phyloP scores from a whole-genome alignment of 371 early-diverging fungal species.

The Actinomortierella ambigua region DNA sequence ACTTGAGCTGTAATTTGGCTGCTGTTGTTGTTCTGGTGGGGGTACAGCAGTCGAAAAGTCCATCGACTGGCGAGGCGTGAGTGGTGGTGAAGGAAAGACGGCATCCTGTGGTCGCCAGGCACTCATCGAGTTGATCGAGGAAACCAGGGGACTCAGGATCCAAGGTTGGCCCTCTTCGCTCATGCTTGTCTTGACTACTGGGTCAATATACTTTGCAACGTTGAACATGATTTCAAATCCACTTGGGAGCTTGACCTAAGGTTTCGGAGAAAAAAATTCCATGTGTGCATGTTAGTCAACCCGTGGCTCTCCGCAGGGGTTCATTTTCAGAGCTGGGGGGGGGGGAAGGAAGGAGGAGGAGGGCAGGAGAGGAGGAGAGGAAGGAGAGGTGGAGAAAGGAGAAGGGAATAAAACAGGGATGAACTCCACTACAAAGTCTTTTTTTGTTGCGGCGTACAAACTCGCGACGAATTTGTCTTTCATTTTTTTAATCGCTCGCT shows the following conservation, averaged over 20 bases:
- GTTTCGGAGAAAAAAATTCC: background rate
- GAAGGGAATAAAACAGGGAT: too few relatives aligned
- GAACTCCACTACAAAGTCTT: too few relatives aligned
- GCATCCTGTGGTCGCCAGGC: constrained; percentile 44
- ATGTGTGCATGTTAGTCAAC: too few relatives aligned
- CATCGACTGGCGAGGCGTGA: constrained; percentile 16
- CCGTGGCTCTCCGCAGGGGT: too few relatives aligned
- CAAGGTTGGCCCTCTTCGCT: constrained; percentile 56
- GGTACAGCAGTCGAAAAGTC: constrained; percentile 8
- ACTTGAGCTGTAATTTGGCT: background rate
- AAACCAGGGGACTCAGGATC: constrained; percentile 60
- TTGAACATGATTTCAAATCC: constrained; percentile 62
- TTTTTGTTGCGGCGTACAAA: too few relatives aligned
- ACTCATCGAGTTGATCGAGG: constrained; percentile 60
- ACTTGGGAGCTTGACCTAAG: constrained; percentile 47
- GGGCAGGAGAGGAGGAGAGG: too few relatives aligned
- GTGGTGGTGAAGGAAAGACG: constrained; percentile 24
- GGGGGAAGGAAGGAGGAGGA: too few relatives aligned
- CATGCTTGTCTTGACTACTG: constrained; percentile 57
- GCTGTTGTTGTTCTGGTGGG: constrained; percentile 2
- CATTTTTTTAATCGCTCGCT: too few relatives aligned
- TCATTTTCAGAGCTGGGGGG: too few relatives aligned
- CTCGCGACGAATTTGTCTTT: too few relatives aligned
- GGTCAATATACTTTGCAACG: constrained; percentile 63
- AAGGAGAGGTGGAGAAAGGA: too few relatives aligned